Evolutionary conservation across 345 rosid species (phyloP).

Genomic region (Eucalyptus sideroxylon): DNA sequence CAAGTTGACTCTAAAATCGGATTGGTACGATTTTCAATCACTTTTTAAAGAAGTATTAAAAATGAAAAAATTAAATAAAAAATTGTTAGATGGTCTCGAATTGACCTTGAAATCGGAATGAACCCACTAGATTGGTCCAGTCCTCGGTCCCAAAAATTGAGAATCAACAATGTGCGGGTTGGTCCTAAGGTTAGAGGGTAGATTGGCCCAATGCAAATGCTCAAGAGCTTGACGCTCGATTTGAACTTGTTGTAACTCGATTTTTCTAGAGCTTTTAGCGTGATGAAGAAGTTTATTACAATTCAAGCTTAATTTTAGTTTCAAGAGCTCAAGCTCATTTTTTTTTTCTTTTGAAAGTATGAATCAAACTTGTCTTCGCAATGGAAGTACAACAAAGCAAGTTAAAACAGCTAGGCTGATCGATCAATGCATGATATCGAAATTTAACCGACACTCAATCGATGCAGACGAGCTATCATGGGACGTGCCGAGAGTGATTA

Average conservation of each 20-base stretch:
- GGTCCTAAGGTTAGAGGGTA: accelerated
- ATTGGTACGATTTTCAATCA: accelerated
- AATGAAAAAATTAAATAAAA: too few relatives aligned
- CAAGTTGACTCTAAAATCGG: accelerated
- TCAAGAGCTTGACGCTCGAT: too few relatives aligned
- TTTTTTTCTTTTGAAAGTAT: background rate
- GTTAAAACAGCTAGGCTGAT: background rate
- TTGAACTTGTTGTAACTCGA: too few relatives aligned
- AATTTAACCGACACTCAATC: too few relatives aligned
- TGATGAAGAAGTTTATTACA: background rate
- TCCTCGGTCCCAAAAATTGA: accelerated
- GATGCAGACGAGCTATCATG: too few relatives aligned
- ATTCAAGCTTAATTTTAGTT: background rate
- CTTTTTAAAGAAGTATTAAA: too few relatives aligned
- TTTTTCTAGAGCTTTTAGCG: too few relatives aligned
- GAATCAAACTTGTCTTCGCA: background rate
- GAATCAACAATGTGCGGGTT: accelerated
- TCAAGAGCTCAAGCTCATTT: background rate
- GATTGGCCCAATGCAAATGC: accelerated
- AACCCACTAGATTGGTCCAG: accelerated
- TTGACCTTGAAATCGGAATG: accelerated
- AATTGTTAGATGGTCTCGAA: accelerated
- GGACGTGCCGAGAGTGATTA: too few relatives aligned
- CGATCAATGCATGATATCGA: background rate
- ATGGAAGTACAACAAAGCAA: background rate